phyloP scores from a whole-genome alignment of 257 asterid species.

The Marsdenia floribunda region DNA sequence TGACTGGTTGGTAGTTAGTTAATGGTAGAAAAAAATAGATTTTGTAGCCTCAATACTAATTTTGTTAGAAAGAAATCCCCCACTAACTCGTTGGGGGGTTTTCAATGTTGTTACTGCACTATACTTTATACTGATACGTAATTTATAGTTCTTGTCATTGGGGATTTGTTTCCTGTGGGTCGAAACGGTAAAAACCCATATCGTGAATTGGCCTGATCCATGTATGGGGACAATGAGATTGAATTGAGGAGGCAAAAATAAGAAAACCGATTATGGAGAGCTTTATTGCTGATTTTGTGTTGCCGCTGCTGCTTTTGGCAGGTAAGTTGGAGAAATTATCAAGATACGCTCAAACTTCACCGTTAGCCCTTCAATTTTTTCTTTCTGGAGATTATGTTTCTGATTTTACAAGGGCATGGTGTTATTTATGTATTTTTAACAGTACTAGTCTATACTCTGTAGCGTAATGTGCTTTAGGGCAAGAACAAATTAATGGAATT shows the following conservation, averaged over 20 bases:
- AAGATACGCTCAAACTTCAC: background rate
- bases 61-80: conserved; percentile 4
- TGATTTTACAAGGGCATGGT: too few species aligned
- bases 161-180: conserved; percentile 9
- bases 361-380: background rate
- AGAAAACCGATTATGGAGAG: conserved; percentile 44
- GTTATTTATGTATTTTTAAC: too few species aligned
- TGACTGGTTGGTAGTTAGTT: background rate
- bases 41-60: background rate
- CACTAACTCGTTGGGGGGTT: conserved; percentile 14
- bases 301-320: conserved; percentile 68
- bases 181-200: background rate
- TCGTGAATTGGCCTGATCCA: conserved; percentile 2
- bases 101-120: background rate
- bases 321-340: conserved; percentile 30
- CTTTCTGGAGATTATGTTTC: background rate
- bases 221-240: conserved; percentile 24
- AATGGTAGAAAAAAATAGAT: background rate
- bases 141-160: conserved; percentile 3
- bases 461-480: background rate
- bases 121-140: background rate
- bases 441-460: background rate
- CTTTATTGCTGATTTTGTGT: conserved; percentile 55
- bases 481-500: background rate
- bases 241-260: conserved; percentile 19